A percentile compares a stretch with the other conserved stretches of the same genome.
Conservation (phyloP, 352 stramenopile species). For the Detonula confervacea region DNA sequence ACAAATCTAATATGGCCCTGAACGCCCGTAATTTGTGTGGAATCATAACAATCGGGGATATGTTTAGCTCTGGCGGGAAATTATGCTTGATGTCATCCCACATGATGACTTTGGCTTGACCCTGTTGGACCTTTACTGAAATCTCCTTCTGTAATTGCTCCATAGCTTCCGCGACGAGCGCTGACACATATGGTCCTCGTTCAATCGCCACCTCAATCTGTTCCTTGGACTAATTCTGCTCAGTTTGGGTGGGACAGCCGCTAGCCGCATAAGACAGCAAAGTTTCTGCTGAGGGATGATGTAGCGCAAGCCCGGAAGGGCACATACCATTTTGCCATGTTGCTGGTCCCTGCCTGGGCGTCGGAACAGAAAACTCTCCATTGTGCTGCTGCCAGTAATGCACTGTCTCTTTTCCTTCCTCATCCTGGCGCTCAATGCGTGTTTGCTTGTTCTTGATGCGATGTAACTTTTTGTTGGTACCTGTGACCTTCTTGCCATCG, state of each 20-base stretch:
- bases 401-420: neutral
- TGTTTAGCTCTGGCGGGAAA: constrained; percentile 20
- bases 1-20: constrained; percentile 27
- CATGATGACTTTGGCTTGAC: neutral
- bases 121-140: neutral
- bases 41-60: constrained; percentile 39
- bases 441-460: neutral
- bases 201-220: constrained; percentile 28
- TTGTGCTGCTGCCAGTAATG: neutral
- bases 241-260: constrained; percentile 33
- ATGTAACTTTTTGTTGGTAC: neutral
- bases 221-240: constrained; percentile 21
- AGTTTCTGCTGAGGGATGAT: constrained; percentile 14
- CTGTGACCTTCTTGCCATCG: neutral
- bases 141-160: constrained; percentile 16
- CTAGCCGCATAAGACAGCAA: constrained; percentile 27
- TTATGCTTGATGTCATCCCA: neutral
- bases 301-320: neutral
- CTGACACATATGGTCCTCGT: constrained; percentile 16
- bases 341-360: neutral
- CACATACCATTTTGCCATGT: constrained; percentile 2
- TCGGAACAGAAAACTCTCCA: neutral
- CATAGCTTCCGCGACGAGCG: constrained; percentile 7
- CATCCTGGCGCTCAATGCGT: neutral
- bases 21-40: constrained; percentile 36